Conservation (phyloP, 139 green algal genomes). For the Astrephomene gubernaculifera region DNA sequence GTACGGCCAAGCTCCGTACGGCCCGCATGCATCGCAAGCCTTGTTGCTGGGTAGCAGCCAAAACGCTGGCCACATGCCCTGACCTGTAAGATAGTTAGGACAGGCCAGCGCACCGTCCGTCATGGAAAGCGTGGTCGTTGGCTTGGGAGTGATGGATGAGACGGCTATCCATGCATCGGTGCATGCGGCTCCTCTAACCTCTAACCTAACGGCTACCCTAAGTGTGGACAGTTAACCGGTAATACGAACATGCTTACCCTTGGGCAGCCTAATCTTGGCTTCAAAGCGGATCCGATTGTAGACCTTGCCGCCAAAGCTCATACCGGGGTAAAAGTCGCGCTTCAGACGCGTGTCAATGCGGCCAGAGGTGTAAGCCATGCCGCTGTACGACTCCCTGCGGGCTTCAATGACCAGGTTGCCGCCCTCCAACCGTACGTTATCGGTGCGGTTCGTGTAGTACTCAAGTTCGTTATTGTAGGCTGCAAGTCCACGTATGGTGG, state of each 20-base stretch:
- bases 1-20: constrained; percentile 11
- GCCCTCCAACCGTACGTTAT: neutral
- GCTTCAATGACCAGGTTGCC: constrained; percentile 5
- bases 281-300: neutral
- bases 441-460: neutral
- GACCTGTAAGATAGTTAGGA: neutral
- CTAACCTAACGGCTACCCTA: neutral
- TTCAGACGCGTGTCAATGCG: constrained; percentile 11
- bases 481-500: too few relatives aligned
- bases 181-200: neutral
- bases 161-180: too few relatives aligned
- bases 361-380: neutral
- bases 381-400: neutral
- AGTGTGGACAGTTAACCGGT: too few relatives aligned
- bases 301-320: neutral
- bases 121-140: too few relatives aligned
- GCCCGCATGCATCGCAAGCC: neutral
- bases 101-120: neutral
- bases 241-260: neutral
- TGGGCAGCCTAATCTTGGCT: neutral
- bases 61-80: constrained; percentile 8
- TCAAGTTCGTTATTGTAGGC: constrained; percentile 5
- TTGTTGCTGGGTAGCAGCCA: neutral
- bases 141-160: too few relatives aligned
- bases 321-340: neutral